Evolutionary conservation across 495 filamentous ascomycete species (phyloP), one percentile per base, ranked within the genome.

Genomic region (Extremus antarcticus): DNA sequence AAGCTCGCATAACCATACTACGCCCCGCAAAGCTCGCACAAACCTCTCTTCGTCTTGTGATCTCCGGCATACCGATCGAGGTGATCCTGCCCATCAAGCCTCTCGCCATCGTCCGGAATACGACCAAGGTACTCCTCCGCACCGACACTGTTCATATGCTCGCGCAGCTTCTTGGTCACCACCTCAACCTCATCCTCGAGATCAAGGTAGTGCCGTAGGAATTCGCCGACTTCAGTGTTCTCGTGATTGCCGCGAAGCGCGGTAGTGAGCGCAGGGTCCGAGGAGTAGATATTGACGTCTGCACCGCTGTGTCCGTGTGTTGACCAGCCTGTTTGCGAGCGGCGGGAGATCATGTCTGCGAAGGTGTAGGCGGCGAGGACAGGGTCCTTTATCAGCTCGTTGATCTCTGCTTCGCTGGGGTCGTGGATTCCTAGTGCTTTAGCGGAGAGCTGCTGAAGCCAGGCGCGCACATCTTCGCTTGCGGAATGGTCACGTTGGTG

Each of bases 281-380:
- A 85, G 54, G 84, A 81, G 66, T 94, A 96, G 60, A 94, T 86
- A 66, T 96, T 94, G 49, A 96, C 90, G 66, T 96, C 90, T 13
- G 88, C 88, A 40, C 78, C 87, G 40, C 84, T 88, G 71, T 96
- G 90, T 17, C 90, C 90, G 64, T 94, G 89, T 0, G 88, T 94
- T 25, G 75, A 81, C 94, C 94, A 98, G 13, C 92, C 94, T 47
- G 94, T 78, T 65, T 94, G 89, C 2, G 90, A 86, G 50, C 94
- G 77, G 11, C 86, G 76, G 60, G 86, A 91, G 61, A 97, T 78
- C 72, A 96, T 89, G 63, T 87, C 80, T 0, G 89, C 80, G 62
- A 97, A 87, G n/a, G 79, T 70, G 63, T 79, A 78, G 1, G 71
- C 61, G 0, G 82, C 68, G 1, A 67, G 63, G 0, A 65, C 66